These are phyloP conservation scores for Petunia secreta DNA, from an alignment of 257 asterid genomes.

Conservation along the genomic window DNA sequence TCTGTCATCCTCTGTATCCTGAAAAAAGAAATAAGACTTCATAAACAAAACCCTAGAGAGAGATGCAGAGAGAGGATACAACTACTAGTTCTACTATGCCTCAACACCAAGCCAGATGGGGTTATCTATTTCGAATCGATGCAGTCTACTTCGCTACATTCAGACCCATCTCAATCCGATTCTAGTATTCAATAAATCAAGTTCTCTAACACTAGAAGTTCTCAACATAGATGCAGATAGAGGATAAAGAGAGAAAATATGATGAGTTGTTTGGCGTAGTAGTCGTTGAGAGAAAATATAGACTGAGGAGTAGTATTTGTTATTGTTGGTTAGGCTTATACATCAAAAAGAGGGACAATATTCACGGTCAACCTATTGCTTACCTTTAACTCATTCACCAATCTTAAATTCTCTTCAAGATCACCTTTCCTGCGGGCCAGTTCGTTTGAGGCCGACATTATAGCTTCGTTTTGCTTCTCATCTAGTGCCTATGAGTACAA, in stretches of 20 bases:
- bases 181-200: too few species aligned
- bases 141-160: too few species aligned
- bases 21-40: conserved; percentile 37
- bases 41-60: conserved; percentile 25
- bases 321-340: not conserved
- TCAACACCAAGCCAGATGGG: conserved; percentile 2
- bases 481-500: conserved; percentile 72
- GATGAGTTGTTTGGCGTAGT: too few species aligned
- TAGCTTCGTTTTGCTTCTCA: conserved; percentile 90
- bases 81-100: not conserved
- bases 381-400: conserved; percentile 91
- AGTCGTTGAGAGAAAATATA: too few species aligned
- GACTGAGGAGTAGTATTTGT: too few species aligned
- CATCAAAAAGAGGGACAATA: not conserved
- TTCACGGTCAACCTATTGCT: conserved; percentile 23
- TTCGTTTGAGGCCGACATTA: conserved; percentile 83
- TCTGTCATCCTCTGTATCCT: conserved; percentile 83
- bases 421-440: conserved; percentile 87
- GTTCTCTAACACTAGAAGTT: too few species aligned
- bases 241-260: too few species aligned
- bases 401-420: conserved; percentile 87
- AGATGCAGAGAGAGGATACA: conserved; percentile 24
- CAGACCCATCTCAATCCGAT: too few species aligned
- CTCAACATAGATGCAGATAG: too few species aligned
- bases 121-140: too few species aligned